These are phyloP conservation scores for Hericium rajendrae DNA, from an alignment of 768 basidiomycete species.

Conservation along the genomic window DNA sequence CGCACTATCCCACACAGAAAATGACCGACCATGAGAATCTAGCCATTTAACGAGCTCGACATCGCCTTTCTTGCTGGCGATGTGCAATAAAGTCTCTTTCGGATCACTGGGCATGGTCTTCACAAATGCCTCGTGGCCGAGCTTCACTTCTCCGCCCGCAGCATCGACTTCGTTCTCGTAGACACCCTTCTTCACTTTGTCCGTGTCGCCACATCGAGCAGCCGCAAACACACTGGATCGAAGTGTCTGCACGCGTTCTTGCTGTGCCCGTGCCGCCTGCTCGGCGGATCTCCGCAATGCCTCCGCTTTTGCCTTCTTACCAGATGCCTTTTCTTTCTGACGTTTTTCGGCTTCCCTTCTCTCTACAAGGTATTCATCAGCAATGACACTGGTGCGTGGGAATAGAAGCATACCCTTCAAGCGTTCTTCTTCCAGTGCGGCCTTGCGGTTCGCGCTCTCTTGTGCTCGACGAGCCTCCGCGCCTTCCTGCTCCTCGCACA, in stretches of 20 bases:
- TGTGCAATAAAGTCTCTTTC: constrained; percentile 63
- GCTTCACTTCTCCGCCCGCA: constrained; percentile 57
- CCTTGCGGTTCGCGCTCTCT: constrained; percentile 41
- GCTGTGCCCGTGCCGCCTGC: constrained; percentile 35
- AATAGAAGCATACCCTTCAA: constrained; percentile 34
- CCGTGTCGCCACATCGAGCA: constrained; percentile 41
- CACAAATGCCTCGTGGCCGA: constrained; percentile 44
- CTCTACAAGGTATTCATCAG: constrained; percentile 23
- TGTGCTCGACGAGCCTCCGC: constrained; percentile 43
- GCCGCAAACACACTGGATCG: constrained; percentile 60
- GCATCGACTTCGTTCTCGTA: constrained; percentile 64
- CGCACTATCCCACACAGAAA: constrained; percentile 3
- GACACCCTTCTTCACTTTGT: constrained; percentile 45
- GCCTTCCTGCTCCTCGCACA: constrained; percentile 43
- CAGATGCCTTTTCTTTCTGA: constrained; percentile 42
- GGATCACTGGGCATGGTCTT: constrained; percentile 37
- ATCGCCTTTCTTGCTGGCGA: constrained; percentile 49
- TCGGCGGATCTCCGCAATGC: constrained; percentile 40
- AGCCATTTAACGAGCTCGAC: constrained; percentile 57
- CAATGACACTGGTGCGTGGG: neutral
- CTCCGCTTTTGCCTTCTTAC: constrained; percentile 48
- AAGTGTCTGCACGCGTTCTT: constrained; percentile 40
- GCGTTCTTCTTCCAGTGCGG: constrained; percentile 33
- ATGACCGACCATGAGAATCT: constrained; percentile 52
- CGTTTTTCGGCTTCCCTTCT: constrained; percentile 47